Evolutionary conservation across 805 yeast species (phyloP).

Genomic region (Groenewaldozyma salmanticensis): DNA sequence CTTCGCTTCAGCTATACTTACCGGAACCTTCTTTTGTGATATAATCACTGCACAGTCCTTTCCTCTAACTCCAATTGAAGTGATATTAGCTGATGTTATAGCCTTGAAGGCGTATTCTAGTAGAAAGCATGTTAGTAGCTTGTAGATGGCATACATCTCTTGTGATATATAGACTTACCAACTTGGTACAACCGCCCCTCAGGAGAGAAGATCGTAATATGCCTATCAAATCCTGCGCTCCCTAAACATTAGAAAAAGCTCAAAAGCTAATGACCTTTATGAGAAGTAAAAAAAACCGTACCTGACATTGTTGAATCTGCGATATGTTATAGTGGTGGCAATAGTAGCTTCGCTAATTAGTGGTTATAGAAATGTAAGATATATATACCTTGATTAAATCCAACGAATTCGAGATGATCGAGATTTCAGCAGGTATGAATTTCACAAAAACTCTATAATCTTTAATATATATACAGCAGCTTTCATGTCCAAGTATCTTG

Average conservation of each 20-base stretch:
- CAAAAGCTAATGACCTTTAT: background rate
- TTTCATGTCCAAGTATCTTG: too few species aligned
- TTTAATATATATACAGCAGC: too few species aligned
- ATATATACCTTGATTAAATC: too few species aligned
- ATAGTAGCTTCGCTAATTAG: too few species aligned
- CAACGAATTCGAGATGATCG: too few species aligned
- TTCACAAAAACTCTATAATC: too few species aligned
- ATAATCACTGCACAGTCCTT: conserved; percentile 78
- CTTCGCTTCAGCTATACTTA: background rate
- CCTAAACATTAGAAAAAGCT: conserved; percentile 34
- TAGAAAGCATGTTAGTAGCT: background rate
- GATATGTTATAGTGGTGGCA: conserved; percentile 1
- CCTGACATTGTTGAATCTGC: conserved; percentile 31
- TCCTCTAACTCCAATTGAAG: conserved; percentile 81
- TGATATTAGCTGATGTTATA: conserved; percentile 83
- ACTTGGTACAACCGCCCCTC: conserved; percentile 97
- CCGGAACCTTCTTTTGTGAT: conserved; percentile 89
- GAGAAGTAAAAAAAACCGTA: conserved; percentile 34
- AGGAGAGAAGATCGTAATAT: conserved; percentile 96
- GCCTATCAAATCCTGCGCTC: conserved; percentile 97
- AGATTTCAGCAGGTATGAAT: too few species aligned
- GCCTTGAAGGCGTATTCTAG: conserved; percentile 93
- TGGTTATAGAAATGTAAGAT: too few species aligned
- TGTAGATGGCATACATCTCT: background rate
- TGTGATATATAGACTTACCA: conserved; percentile 16